Percentiles rank a stretch among this genome's conserved stretches.
These are phyloP conservation scores for Chaetoceros tenuissimus DNA, from an alignment of 108 stramenopile species.

Conservation along the genomic window DNA sequence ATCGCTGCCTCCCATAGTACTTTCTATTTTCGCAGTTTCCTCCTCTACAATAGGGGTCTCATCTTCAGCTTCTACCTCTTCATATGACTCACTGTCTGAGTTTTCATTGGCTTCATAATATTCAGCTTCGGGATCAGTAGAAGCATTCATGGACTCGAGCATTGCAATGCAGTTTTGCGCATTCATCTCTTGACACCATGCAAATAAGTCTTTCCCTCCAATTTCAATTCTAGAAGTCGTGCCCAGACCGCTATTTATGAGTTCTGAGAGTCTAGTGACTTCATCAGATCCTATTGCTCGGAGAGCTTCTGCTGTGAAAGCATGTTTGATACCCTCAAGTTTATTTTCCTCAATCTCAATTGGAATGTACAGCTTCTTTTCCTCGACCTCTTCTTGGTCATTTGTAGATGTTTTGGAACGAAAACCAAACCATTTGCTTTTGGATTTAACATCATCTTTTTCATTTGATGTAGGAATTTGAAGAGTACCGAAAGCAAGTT, in stretches of 20 bases:
- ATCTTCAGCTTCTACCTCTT: background rate
- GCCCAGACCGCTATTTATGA: conserved; percentile 65
- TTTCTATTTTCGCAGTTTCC: background rate
- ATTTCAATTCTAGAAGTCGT: conserved; percentile 40
- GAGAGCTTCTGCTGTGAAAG: conserved; percentile 79
- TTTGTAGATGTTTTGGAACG: conserved; percentile 4
- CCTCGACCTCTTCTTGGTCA: conserved; percentile 1
- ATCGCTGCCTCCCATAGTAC: background rate
- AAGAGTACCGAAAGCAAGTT: conserved; percentile 61
- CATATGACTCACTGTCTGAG: background rate
- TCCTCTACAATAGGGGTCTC: background rate
- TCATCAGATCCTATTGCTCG: conserved; percentile 79
- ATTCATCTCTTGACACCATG: conserved; percentile 71
- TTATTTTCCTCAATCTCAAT: conserved; percentile 57
- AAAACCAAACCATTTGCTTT: conserved; percentile 29
- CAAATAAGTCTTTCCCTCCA: conserved; percentile 53
- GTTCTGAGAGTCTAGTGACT: conserved; percentile 50
- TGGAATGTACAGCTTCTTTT: conserved; percentile 18
- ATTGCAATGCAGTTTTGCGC: conserved; percentile 49
- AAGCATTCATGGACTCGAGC: conserved; percentile 8
- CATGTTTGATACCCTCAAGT: conserved; percentile 68
- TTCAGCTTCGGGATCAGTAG: no score
- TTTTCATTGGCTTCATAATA: no score
- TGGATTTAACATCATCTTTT: conserved; percentile 10
- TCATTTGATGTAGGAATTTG: conserved; percentile 3